Evolutionary conservation across 805 yeast species (phyloP).

Genomic region (Saccharomyces jurei): DNA sequence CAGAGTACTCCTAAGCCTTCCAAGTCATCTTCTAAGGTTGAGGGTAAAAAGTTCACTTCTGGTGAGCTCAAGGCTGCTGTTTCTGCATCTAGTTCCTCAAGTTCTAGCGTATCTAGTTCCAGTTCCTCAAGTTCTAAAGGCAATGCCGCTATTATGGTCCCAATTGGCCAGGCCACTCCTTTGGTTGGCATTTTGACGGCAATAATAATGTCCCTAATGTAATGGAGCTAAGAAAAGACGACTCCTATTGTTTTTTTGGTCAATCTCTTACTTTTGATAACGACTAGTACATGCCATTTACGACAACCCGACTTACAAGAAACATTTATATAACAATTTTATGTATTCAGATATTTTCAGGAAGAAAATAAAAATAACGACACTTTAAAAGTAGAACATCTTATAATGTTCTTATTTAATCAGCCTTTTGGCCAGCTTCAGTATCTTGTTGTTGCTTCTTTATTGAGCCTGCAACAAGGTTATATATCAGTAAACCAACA

Average conservation of each 20-base stretch:
- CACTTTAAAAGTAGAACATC: neutral
- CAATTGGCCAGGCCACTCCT: neutral
- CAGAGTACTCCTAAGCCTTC: slow-evolving; percentile 27
- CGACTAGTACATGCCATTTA: neutral
- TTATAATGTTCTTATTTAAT: neutral
- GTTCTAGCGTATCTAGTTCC: slow-evolving; percentile 1
- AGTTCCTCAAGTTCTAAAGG: slow-evolving; percentile 17
- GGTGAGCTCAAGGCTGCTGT: slow-evolving; percentile 19
- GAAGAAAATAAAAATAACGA: neutral
- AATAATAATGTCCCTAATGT: neutral
- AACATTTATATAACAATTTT: neutral
- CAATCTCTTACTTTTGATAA: neutral
- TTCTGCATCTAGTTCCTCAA: neutral
- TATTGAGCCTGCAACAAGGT: slow-evolving; percentile 2
- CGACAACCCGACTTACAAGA: neutral
- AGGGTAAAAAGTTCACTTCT: slow-evolving; percentile 10
- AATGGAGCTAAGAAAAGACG: neutral
- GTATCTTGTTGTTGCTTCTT: neutral
- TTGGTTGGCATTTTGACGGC: slow-evolving; percentile 3
- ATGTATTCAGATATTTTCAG: neutral
- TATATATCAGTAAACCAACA: slow-evolving; percentile 22
- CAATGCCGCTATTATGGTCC: slow-evolving; percentile 21
- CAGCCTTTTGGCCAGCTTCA: neutral
- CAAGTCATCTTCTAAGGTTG: slow-evolving; percentile 37
- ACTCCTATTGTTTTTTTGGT: too few relatives aligned